phyloP scores from a whole-genome alignment of 164 flowering plant genomes.

The Umbellularia californica region DNA sequence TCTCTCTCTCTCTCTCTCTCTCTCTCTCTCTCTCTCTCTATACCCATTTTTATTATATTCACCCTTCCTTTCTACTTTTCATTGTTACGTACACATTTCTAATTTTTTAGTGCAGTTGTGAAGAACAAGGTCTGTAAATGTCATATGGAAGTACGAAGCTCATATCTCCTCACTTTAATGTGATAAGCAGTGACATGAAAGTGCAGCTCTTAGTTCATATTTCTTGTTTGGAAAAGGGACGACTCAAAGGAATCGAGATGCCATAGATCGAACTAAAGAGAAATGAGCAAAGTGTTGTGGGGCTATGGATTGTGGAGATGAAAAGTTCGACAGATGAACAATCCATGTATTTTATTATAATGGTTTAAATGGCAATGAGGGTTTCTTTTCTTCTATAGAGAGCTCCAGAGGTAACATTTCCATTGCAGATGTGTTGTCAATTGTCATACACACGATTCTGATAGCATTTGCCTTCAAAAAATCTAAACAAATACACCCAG shows the following conservation, averaged over 20 bases:
- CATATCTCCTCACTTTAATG: neutral
- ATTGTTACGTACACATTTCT: neutral
- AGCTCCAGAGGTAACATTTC: slow-evolving; percentile 10
- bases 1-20: neutral
- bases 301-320: neutral
- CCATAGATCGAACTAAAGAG: slow-evolving; percentile 9
- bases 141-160: neutral
- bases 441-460: neutral
- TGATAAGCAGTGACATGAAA: neutral
- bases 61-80: no score
- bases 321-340: neutral
- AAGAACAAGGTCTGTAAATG: neutral
- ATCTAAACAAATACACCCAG: neutral
- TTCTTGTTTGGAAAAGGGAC: neutral
- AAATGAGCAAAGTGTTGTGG: neutral
- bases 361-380: neutral
- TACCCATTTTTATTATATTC: no score
- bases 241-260: slow-evolving; percentile 6
- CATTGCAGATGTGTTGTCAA: neutral
- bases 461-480: neutral
- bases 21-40: neutral
- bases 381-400: slow-evolving; percentile 2
- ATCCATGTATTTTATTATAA: neutral
- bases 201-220: neutral
- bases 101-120: neutral